phyloP scores from a whole-genome alignment of 257 asterid species.

The Ilex asprella region DNA sequence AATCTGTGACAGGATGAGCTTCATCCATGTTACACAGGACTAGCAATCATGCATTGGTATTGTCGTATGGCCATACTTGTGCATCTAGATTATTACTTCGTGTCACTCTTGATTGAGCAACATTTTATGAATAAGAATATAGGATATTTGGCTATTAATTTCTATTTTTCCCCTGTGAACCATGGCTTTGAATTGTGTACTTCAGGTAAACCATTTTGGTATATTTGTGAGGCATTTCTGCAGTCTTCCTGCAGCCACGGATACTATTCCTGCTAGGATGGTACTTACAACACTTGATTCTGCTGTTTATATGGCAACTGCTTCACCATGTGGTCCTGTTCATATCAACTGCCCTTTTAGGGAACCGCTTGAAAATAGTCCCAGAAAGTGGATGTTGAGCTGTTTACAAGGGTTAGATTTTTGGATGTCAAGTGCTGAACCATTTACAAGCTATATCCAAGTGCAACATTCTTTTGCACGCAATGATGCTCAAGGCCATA shows the following conservation, averaged over 20 bases:
- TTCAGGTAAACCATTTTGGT: conserved; percentile 80
- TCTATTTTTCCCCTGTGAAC: not conserved
- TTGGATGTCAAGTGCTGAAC: conserved; percentile 67
- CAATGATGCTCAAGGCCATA: conserved; percentile 23
- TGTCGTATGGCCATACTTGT: no score
- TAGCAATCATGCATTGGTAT: no score
- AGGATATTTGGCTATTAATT: no score
- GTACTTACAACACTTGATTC: conserved; percentile 85
- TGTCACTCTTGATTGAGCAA: no score
- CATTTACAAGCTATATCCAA: conserved; percentile 70
- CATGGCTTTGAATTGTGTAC: conserved; percentile 9
- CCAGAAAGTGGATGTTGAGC: conserved; percentile 43
- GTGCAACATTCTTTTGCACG: conserved; percentile 37
- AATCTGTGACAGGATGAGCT: no score
- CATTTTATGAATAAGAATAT: no score
- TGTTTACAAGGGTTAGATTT: conserved; percentile 67
- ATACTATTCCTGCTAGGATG: conserved; percentile 69
- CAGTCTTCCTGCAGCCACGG: conserved; percentile 75
- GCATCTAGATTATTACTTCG: no score
- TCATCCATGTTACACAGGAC: no score
- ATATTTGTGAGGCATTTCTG: conserved; percentile 65
- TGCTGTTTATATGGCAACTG: conserved; percentile 62
- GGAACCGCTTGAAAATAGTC: conserved; percentile 71
- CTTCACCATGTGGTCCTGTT: conserved; percentile 82
- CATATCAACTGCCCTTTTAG: conserved; percentile 92